Percentiles rank a stretch among this genome's conserved stretches.
These are phyloP conservation scores for Myxozyma melibiosi DNA, from an alignment of 805 yeast species.

Conservation along the genomic window DNA sequence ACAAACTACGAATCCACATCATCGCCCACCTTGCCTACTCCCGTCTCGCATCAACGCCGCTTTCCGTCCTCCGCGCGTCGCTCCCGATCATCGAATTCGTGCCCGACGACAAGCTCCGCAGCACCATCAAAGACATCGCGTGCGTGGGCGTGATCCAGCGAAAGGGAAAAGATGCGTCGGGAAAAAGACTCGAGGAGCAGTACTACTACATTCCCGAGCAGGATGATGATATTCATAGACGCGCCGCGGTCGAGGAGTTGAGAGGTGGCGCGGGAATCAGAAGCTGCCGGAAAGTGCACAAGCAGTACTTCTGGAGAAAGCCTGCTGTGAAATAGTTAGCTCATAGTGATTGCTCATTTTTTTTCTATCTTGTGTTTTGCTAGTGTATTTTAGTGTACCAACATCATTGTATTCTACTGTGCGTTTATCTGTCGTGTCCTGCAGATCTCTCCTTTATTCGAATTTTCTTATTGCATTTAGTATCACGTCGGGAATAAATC, in stretches of 20 bases:
- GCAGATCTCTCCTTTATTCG: too few relatives aligned
- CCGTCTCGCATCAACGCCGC: conserved; percentile 81
- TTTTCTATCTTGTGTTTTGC: background rate
- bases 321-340: conserved; percentile 42
- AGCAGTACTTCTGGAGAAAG: conserved; percentile 77
- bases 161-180: conserved; percentile 94
- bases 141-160: conserved; percentile 89
- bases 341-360: background rate
- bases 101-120: conserved; percentile 45
- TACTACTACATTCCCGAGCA: conserved; percentile 86
- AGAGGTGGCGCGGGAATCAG: conserved; percentile 79
- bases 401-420: background rate
- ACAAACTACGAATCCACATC: conserved; percentile 63
- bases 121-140: conserved; percentile 48
- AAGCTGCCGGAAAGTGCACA: conserved; percentile 89
- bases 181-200: conserved; percentile 90
- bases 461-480: too few relatives aligned
- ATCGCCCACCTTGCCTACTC: conserved; percentile 89
- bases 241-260: conserved; percentile 66
- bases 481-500: too few relatives aligned
- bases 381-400: background rate
- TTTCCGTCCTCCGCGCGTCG: conserved; percentile 67
- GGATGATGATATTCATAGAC: conserved; percentile 73
- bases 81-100: conserved; percentile 45
- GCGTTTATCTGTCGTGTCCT: background rate